Conservation (phyloP, 306 rosid genomes). For the Albizia julibrissin region DNA sequence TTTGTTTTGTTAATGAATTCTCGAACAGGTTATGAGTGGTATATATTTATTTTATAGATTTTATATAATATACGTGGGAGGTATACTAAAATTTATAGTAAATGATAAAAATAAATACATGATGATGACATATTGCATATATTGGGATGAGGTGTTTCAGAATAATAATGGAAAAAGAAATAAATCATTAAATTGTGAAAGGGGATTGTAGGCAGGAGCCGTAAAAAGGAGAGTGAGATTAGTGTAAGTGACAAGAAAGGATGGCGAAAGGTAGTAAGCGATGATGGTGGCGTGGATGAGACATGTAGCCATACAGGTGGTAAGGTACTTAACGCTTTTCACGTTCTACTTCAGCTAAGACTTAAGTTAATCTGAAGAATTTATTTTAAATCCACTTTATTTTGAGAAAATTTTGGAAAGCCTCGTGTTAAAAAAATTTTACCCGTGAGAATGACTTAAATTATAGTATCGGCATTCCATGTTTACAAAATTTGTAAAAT, state of each 20-base stretch:
- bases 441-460: no score
- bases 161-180: background rate
- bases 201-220: no score
- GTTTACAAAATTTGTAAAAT: no score
- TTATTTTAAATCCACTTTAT: no score
- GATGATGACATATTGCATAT: background rate
- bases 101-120: background rate
- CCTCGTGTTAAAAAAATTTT: no score
- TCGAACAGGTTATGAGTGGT: no score
- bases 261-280: background rate
- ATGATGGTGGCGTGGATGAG: background rate
- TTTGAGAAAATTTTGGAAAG: no score
- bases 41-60: background rate
- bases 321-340: background rate
- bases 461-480: no score
- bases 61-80: background rate
- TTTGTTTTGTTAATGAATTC: no score
- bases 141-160: background rate
- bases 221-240: background rate
- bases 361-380: no score
- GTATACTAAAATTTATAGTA: background rate
- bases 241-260: background rate
- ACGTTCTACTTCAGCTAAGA: no score
- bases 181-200: background rate
- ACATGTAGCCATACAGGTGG: no score